Base-by-base conservation (phyloP, 2,329 filamentous ascomycete species). In the Thelonectria blattea region DNA sequence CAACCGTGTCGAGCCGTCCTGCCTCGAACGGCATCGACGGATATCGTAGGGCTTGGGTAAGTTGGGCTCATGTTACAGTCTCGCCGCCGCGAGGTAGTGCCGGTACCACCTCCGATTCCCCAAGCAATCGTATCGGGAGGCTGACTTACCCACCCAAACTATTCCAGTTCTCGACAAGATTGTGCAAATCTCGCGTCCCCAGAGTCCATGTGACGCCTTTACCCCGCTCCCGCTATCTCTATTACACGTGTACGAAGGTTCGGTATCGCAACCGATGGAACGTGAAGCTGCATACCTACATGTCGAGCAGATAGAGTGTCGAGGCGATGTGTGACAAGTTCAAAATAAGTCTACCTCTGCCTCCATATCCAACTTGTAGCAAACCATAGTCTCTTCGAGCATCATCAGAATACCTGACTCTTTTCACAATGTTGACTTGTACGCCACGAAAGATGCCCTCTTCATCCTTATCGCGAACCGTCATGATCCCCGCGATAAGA, bases 181-280 rank as follows among this genome's bases (percentile, higher is more conserved):
- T 43, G 27, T 59, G 57, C 51, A 51, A 39, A 52, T 32, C 32
- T 54, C 24, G 46, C 45, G 42, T 49, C 51, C 12, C 34, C 41
- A 20, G 24, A 39, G 51, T 49, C 51, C 57, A 59, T 59, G 57
- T 54, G 57, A 55, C 46, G 20, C 41, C 49, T 27, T n/a, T 55
- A 59, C 57, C 57, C 57, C 57, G 57, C 57, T 55, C 51, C 27
- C 41, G 37, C 14, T 46, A 45, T 55, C 46, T 54, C 27, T 45
- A 50, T 43, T 20, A 51, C 51, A 32, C 39, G 48, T 34, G 41
- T n/a, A 51, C 51, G 14, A 27, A n/a, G 5, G 27, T 59, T 59
- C 57, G 57, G 57, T 51, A 59, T 49, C 34, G 49, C 39, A 59
- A 59, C 57, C 57, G 57, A 55, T 50, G 51, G 50, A 34, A 20